Conservation (phyloP, 2,329 filamentous ascomycete genomes). For the Paecilomyces variotii region DNA sequence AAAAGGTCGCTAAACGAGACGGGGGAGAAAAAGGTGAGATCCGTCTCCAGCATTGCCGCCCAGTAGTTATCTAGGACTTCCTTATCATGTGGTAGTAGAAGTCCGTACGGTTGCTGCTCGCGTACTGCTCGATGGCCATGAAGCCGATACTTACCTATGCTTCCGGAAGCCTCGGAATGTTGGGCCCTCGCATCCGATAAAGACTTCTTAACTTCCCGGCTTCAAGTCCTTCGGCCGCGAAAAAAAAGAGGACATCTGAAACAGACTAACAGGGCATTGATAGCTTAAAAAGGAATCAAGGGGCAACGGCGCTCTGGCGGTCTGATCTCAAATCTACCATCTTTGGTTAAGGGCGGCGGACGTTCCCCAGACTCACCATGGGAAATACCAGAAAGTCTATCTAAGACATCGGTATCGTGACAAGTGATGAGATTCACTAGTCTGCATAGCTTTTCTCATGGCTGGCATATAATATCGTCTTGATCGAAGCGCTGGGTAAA, state of each 20-base stretch:
- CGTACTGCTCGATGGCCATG: no score
- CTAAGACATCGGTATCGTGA: no score
- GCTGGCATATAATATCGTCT: no score
- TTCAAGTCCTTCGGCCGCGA: not conserved
- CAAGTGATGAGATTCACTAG: no score
- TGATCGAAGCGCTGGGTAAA: no score
- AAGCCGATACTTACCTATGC: not conserved
- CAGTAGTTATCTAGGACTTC: not conserved
- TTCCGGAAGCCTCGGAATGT: not conserved
- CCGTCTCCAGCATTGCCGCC: not conserved
- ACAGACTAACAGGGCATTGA: not conserved
- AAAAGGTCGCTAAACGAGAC: not conserved
- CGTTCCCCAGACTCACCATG: not conserved
- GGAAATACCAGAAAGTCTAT: no score
- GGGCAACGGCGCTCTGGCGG: not conserved
- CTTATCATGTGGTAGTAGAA: not conserved
- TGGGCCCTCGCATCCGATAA: not conserved
- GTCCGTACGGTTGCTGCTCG: no score
- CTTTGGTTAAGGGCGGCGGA: not conserved
- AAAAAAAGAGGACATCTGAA: not conserved
- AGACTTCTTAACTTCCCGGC: not conserved
- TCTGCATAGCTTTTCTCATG: no score
- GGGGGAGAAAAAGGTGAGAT: not conserved
- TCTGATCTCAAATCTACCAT: not conserved
- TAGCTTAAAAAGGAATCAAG: not conserved